Percentiles rank a stretch among this genome's conserved stretches.
Conservation (phyloP, 2,329 filamentous ascomycete species). For the Samsoniella hepiali region DNA sequence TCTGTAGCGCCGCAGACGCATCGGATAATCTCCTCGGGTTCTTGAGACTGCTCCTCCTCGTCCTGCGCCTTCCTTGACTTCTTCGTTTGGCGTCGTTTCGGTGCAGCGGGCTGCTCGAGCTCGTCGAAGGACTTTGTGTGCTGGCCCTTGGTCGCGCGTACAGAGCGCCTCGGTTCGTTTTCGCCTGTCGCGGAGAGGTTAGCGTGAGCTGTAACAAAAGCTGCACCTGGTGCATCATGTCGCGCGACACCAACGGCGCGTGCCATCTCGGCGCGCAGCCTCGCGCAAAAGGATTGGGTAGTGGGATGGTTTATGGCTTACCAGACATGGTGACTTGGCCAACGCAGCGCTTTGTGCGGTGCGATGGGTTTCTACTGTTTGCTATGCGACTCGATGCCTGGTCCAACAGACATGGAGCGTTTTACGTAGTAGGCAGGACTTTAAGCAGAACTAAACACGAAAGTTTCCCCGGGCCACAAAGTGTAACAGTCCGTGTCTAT, state of each 20-base stretch:
- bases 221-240: constrained; percentile 23
- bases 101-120: constrained; percentile 55
- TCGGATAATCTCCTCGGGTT: constrained; percentile 71
- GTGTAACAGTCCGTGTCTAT: constrained; percentile 11
- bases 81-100: constrained; percentile 52
- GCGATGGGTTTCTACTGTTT: constrained; percentile 17
- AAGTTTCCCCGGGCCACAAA: constrained; percentile 2
- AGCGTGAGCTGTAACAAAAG: constrained; percentile 17
- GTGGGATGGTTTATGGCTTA: constrained; percentile 15
- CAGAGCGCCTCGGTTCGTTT: constrained; percentile 84
- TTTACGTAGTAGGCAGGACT: constrained; percentile 18
- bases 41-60: constrained; percentile 36
- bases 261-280: background rate
- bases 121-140: constrained; percentile 85
- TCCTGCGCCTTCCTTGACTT: constrained; percentile 60
- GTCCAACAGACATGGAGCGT: constrained; percentile 5
- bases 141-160: constrained; percentile 93
- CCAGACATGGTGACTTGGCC: constrained; percentile 17
- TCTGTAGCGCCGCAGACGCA: constrained; percentile 90
- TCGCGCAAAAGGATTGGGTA: background rate
- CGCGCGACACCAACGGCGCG: constrained; percentile 8
- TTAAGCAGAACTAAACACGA: constrained; percentile 18
- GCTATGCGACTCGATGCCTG: constrained; percentile 5
- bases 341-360: background rate
- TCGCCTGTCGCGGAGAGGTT: constrained; percentile 36